Conservation (phyloP, 2,329 filamentous ascomycete genomes). For the Huntiella bhutanensis region DNA sequence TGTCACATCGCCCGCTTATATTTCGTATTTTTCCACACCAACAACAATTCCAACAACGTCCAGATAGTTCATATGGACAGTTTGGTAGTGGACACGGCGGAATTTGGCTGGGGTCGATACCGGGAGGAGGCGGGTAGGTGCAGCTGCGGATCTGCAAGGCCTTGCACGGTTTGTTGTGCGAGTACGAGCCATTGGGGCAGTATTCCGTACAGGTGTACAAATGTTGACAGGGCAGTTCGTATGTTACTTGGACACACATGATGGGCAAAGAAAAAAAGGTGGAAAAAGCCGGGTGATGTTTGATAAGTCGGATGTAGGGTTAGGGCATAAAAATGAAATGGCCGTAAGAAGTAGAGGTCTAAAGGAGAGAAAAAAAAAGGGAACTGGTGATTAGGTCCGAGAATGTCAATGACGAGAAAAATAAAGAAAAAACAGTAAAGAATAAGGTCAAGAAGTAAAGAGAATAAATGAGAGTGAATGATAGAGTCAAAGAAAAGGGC, state of each 20-base stretch:
- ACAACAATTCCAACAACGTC: conserved; percentile 35
- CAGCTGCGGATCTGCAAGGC: conserved; percentile 25
- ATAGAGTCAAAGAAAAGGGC: background rate
- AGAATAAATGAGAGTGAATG: conserved; percentile 1
- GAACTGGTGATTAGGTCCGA: too few species aligned
- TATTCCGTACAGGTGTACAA: conserved; percentile 26
- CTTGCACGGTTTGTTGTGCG: conserved; percentile 22
- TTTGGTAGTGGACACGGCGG: conserved; percentile 27
- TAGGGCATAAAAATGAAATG: too few species aligned
- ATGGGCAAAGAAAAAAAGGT: background rate
- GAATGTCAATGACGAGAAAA: background rate
- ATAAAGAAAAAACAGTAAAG: background rate
- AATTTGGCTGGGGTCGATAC: conserved; percentile 18
- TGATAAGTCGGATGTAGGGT: too few species aligned
- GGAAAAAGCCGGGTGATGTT: too few species aligned
- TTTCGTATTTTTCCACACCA: conserved; percentile 38
- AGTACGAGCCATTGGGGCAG: conserved; percentile 24
- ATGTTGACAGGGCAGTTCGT: conserved; percentile 33
- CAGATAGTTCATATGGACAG: conserved; percentile 31
- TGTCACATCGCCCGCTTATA: conserved; percentile 28
- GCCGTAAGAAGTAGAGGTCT: too few species aligned
- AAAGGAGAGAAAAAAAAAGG: too few species aligned
- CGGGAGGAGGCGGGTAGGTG: conserved; percentile 28
- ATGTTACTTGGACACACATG: conserved; percentile 32
- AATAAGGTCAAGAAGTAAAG: background rate